These are phyloP conservation scores for Coix lacrymajobi DNA, from an alignment of 176 grass and related monocot species.

Conservation along the genomic window DNA sequence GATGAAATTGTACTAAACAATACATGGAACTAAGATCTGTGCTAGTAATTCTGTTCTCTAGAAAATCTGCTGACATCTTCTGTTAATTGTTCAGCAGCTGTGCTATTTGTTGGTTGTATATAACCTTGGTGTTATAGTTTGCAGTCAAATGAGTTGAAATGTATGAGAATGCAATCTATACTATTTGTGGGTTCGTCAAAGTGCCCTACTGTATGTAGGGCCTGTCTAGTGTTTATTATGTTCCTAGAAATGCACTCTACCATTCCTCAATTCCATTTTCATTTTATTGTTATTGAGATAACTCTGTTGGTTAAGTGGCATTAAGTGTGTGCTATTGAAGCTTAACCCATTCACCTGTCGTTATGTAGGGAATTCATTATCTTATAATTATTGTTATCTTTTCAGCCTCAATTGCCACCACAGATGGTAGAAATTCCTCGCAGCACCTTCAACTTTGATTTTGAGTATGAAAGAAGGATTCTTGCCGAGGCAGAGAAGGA, in stretches of 20 bases:
- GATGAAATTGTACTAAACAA: neutral
- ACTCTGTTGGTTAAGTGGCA: neutral
- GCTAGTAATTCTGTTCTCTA: neutral
- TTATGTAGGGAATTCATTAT: neutral
- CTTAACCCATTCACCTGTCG: neutral
- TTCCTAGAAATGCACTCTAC: neutral
- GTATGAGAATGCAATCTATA: neutral
- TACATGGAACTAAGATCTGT: neutral
- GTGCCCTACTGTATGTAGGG: neutral
- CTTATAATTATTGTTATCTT: constrained; percentile 10
- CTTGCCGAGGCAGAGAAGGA: constrained; percentile 92
- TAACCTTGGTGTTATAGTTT: neutral
- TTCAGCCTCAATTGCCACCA: constrained; percentile 76
- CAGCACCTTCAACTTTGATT: constrained; percentile 83
- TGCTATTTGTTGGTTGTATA: neutral
- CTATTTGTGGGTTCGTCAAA: neutral
- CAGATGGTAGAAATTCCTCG: constrained; percentile 69
- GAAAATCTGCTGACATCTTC: neutral
- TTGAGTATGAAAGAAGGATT: constrained; percentile 92
- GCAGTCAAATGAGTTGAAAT: neutral
- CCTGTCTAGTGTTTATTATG: neutral
- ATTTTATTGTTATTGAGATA: neutral
- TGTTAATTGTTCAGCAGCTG: neutral
- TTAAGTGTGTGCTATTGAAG: neutral
- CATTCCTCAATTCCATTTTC: neutral